A percentile compares a stretch with the other conserved stretches of the same genome.
Evolutionary conservation across 202 grass and related monocot genomes (phyloP).

Genomic region (Carex arenaria): DNA sequence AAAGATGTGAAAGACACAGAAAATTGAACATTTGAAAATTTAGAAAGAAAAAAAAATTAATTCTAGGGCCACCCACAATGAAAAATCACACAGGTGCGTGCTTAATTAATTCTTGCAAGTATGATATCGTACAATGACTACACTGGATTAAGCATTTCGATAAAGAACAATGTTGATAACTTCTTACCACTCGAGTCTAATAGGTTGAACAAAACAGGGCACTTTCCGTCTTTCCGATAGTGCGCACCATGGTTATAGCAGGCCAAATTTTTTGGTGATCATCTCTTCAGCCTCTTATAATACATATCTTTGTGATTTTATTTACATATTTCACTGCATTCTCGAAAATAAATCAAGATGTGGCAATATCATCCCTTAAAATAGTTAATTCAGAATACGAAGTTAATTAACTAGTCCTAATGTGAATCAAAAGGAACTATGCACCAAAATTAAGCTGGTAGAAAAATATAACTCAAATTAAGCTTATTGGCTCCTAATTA

Average conservation of each 20-base stretch:
- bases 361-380: no score
- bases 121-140: neutral
- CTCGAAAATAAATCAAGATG: no score
- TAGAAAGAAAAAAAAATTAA: neutral
- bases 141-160: neutral
- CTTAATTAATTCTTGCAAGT: neutral
- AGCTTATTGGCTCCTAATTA: neutral
- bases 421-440: no score
- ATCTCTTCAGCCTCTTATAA: slow-evolving; percentile 34
- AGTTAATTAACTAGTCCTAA: no score
- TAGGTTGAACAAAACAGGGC: slow-evolving; percentile 57
- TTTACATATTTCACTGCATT: slow-evolving; percentile 23
- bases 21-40: neutral
- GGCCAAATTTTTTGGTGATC: slow-evolving; percentile 51
- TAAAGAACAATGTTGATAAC: neutral
- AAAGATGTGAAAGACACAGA: neutral
- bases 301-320: slow-evolving; percentile 55
- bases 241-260: slow-evolving; percentile 58
- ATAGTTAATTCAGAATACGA: no score
- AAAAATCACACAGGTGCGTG: neutral
- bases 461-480: neutral
- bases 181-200: slow-evolving; percentile 36
- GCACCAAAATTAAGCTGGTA: no score
- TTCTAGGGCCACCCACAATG: neutral
- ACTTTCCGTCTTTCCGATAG: slow-evolving; percentile 68